Base-by-base conservation (phyloP, 2,329 filamentous ascomycete species). In the Colletotrichum sansevieriae region DNA sequence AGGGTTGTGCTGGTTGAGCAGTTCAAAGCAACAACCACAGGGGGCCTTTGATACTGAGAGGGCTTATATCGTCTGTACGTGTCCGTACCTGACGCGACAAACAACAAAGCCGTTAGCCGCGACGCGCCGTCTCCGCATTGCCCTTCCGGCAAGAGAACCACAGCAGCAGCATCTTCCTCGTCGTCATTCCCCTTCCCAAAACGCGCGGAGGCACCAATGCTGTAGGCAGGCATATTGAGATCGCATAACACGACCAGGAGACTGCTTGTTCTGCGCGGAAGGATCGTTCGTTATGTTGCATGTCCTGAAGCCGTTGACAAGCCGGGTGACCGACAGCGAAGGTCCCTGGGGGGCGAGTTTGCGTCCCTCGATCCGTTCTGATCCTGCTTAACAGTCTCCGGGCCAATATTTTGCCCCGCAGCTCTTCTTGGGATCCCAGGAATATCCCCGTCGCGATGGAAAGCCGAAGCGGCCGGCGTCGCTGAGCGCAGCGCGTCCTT, bases 61-160 rank as follows among this genome's bases (percentile, higher is more conserved):
- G 60, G 22, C 18, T 18, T 59, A 58, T 65, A 54, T 44, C 52
- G 29, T 41, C 35, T 18, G 44, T 46, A 39, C 37, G 37, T 39
- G 37, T 39, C 22, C 35, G 37, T 39, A 11, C 37, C 37, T 64
- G 65, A 68, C 65, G 64, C 65, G 52, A 64, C 55, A 59, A 68
- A 68, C 65, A 65, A 65, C 55, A 43, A 58, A 54, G 41, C 54
- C 25, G 25, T 7, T 35, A 52, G 61, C 61, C 65, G 65, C 65
- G 59, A 57, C 22, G 25, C 52, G 59, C 59, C 51, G 65, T 15
- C 60, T 65, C 54, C 65, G 65, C 47, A 12, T 54, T 46, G 15
- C 25, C 47, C 29, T 39, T 44, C 11, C 22, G 4, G 22, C 22
- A 22, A 22, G 22, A 22, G 22, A 22, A 22, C 22, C 22, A 22